Percentiles rank a stretch among this genome's conserved stretches.
Evolutionary conservation across 2,329 filamentous ascomycete species (phyloP).

Genomic region (Thyridium curvatum): DNA sequence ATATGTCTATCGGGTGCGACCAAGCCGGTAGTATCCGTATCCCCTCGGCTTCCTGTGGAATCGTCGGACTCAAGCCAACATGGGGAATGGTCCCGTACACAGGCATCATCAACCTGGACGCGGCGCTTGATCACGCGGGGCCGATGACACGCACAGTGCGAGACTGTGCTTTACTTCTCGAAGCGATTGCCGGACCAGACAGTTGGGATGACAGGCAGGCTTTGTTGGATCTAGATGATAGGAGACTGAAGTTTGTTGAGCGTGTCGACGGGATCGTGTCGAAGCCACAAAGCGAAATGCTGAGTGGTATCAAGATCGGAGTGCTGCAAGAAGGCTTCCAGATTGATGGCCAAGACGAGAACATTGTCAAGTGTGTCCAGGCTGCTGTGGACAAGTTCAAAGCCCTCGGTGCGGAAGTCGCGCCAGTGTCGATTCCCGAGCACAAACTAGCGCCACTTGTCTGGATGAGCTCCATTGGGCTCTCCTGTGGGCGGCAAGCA

Average conservation of each 20-base stretch:
- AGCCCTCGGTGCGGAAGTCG: conserved; percentile 18
- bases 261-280: conserved; percentile 9
- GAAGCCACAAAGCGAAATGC: no score
- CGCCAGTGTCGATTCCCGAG: conserved; percentile 18
- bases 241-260: no score
- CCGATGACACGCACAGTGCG: conserved; percentile 19
- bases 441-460: conserved; percentile 8
- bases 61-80: conserved; percentile 25
- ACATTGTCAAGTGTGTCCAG: conserved; percentile 9
- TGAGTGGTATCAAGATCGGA: conserved; percentile 19
- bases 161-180: conserved; percentile 21
- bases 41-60: conserved; percentile 19
- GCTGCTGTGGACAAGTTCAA: conserved; percentile 16
- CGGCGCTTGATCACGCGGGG: conserved; percentile 21
- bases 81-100: conserved; percentile 25
- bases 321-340: conserved; percentile 20
- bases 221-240: no score
- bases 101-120: conserved; percentile 20
- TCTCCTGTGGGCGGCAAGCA: no score
- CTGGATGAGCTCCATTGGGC: no score
- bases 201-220: conserved; percentile 23
- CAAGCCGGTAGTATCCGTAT: conserved; percentile 26
- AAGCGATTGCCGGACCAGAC: conserved; percentile 22
- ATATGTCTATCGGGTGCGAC: conserved; percentile 25
- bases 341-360: conserved; percentile 14